These are phyloP conservation scores for Neocallimastix lanati DNA, from an alignment of 192 early-diverging fungal species.

Conservation along the genomic window DNA sequence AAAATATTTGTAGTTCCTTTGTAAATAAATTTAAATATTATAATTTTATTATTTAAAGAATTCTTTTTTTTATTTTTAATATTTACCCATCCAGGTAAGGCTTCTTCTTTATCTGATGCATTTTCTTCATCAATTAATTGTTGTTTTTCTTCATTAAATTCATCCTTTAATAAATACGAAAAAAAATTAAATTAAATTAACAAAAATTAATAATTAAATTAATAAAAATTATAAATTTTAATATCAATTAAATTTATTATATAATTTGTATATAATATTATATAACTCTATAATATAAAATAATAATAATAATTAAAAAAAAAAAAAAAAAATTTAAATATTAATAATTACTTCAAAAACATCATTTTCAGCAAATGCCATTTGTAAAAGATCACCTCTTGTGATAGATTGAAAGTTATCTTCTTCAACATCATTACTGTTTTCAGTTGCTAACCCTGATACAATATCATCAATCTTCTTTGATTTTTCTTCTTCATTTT, in stretches of 20 bases:
- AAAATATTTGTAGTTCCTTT: too few species aligned
- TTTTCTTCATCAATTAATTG: slow-evolving; percentile 43
- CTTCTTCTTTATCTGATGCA: slow-evolving; percentile 54
- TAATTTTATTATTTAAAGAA: too few species aligned
- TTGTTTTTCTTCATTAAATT: slow-evolving; percentile 79
- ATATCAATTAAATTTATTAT: too few species aligned
- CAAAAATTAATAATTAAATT: too few species aligned
- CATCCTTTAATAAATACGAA: slow-evolving; percentile 8
- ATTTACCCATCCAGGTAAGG: slow-evolving; percentile 74
- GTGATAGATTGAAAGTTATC: slow-evolving; percentile 15
- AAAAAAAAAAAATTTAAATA: too few species aligned
- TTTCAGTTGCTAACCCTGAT: slow-evolving; percentile 19
- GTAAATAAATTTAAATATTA: too few species aligned
- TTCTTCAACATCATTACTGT: slow-evolving; percentile 35
- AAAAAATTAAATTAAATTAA: too few species aligned
- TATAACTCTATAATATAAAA: too few species aligned
- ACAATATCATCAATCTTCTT: slow-evolving; percentile 45
- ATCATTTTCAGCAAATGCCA: slow-evolving; percentile 90
- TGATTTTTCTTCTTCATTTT: slow-evolving; percentile 9
- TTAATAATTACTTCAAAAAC: slow-evolving; percentile 33
- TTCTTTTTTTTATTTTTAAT: not conserved
- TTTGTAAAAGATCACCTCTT: slow-evolving; percentile 68
- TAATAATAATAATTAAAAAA: too few species aligned
- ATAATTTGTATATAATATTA: too few species aligned
- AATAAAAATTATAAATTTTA: too few species aligned